A percentile compares a stretch with the other conserved stretches of the same genome.
phyloP scores from a whole-genome alignment of 306 rosid genomes.

The Corylus americana region DNA sequence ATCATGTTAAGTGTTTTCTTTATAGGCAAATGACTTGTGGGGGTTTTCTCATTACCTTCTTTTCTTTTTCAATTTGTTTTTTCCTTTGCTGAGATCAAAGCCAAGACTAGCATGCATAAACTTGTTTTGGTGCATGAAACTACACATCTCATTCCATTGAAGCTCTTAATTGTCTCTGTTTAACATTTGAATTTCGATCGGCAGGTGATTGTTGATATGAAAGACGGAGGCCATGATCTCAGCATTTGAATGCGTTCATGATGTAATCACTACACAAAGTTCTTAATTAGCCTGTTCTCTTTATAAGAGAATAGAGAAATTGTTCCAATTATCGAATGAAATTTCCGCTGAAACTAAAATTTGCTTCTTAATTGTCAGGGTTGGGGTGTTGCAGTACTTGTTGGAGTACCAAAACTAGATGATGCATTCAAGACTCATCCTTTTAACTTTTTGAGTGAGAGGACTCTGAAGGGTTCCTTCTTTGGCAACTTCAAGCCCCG shows the following conservation, averaged over 20 bases:
- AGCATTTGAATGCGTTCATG: conserved; percentile 92
- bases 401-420: conserved; percentile 85
- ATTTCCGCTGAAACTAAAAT: background rate
- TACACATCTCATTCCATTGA: background rate
- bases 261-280: conserved; percentile 40
- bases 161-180: no score
- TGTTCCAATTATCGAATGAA: background rate
- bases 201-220: no score
- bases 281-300: background rate
- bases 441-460: conserved; percentile 66
- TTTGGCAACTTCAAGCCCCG: conserved; percentile 92
- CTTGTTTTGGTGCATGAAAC: background rate
- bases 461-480: conserved; percentile 91
- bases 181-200: background rate
- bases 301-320: background rate
- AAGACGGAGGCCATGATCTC: conserved; percentile 60
- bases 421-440: conserved; percentile 85
- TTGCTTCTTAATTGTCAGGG: conserved; percentile 44
- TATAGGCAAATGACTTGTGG: background rate
- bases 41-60: background rate
- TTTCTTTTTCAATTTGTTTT: background rate
- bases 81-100: background rate
- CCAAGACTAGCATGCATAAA: background rate
- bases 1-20: background rate
- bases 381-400: conserved; percentile 95